These are phyloP conservation scores for Bruguiera parviflora DNA, from an alignment of 345 rosid genomes.

Conservation along the genomic window DNA sequence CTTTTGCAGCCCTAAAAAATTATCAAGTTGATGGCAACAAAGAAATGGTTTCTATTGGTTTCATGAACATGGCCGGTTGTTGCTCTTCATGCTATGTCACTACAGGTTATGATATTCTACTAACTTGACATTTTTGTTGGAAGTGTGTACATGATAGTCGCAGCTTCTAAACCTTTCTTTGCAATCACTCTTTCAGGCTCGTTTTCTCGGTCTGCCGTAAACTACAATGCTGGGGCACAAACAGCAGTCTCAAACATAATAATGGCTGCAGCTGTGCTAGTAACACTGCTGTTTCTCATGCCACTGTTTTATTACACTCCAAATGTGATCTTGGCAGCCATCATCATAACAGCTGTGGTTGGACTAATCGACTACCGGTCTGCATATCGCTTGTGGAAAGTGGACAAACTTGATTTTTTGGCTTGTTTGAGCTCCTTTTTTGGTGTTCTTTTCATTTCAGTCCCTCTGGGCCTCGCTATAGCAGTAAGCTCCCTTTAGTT, in stretches of 20 bases:
- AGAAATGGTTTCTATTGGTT: slow-evolving; percentile 97
- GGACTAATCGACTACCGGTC: slow-evolving; percentile 82
- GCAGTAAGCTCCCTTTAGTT: slow-evolving; percentile 50
- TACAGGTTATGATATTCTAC: slow-evolving; percentile 46
- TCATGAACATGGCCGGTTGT: slow-evolving; percentile 95
- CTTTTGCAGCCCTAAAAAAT: slow-evolving; percentile 77
- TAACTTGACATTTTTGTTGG: background rate
- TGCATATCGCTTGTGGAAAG: slow-evolving; percentile 70
- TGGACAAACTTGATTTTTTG: slow-evolving; percentile 91
- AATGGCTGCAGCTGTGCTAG: slow-evolving; percentile 79
- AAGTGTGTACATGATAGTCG: background rate
- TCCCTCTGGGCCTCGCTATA: slow-evolving; percentile 79
- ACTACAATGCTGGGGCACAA: slow-evolving; percentile 88
- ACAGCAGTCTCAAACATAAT: slow-evolving; percentile 81
- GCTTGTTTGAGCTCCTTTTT: slow-evolving; percentile 83
- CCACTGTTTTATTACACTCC: slow-evolving; percentile 94
- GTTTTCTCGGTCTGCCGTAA: slow-evolving; percentile 91
- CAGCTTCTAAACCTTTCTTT: slow-evolving; percentile 8
- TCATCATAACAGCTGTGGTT: slow-evolving; percentile 86
- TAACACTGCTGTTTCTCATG: slow-evolving; percentile 88
- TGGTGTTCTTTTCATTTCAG: slow-evolving; percentile 93
- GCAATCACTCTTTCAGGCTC: slow-evolving; percentile 52
- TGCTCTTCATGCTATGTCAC: slow-evolving; percentile 91
- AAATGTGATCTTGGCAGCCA: slow-evolving; percentile 75
- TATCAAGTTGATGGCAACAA: slow-evolving; percentile 97